Evolutionary conservation across 495 filamentous ascomycete genomes (phyloP).

Genomic region (Bacidia gigantensis): DNA sequence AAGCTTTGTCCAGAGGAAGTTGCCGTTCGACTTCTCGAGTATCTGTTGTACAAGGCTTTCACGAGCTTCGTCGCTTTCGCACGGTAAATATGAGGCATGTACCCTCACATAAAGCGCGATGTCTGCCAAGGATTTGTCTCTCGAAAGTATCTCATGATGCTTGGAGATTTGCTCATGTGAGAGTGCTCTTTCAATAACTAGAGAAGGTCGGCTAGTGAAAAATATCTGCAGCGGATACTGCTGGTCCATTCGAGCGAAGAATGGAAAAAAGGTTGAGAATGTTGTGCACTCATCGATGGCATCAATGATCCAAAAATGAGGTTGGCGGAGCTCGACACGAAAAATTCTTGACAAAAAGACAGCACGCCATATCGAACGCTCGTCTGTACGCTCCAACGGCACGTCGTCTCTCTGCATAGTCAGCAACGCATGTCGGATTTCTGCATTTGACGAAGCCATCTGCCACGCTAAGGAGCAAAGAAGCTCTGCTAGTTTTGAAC

Average conservation of each 20-base stretch:
- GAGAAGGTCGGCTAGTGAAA: constrained; percentile 21
- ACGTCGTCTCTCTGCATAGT: constrained; percentile 17
- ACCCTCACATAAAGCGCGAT: constrained; percentile 9
- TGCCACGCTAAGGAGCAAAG: constrained; percentile 27
- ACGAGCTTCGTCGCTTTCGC: constrained; percentile 5
- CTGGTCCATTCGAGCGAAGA: constrained; percentile 18
- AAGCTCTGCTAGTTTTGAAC: constrained; percentile 15
- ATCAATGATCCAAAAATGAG: constrained; percentile 31
- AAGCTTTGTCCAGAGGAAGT: constrained; percentile 26
- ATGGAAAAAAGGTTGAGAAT: constrained; percentile 15
- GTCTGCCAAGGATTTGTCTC: constrained; percentile 6
- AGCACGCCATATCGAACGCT: constrained; percentile 26
- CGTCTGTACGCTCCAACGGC: constrained; percentile 16
- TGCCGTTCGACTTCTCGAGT: constrained; percentile 22
- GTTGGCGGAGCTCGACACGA: not conserved
- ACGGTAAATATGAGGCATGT: constrained; percentile 5
- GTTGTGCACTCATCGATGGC: constrained; percentile 27
- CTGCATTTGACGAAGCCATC: constrained; percentile 19
- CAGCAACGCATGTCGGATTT: constrained; percentile 15
- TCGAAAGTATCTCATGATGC: constrained; percentile 4
- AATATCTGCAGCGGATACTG: constrained; percentile 23
- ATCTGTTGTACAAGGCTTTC: constrained; percentile 18
- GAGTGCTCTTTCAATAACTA: not conserved
- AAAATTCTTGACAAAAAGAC: constrained; percentile 24
- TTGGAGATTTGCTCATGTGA: constrained; percentile 7